These are phyloP conservation scores for Nissolia schottii DNA, from an alignment of 306 rosid genomes.

Conservation along the genomic window DNA sequence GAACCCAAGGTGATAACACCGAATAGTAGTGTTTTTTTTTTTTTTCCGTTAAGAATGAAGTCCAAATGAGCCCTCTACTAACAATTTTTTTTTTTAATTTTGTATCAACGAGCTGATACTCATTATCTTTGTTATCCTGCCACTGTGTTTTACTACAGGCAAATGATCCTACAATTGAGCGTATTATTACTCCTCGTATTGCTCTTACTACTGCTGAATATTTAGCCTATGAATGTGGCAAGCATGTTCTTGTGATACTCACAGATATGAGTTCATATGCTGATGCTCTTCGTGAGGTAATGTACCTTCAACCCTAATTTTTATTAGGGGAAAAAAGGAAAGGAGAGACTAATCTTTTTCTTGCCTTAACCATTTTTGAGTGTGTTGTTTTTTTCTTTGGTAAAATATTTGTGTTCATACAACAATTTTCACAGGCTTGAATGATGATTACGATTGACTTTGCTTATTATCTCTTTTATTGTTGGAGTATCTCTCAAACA, in stretches of 20 bases:
- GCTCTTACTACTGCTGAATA: constrained; percentile 99
- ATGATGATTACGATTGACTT: background rate
- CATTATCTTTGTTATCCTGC: constrained; percentile 12
- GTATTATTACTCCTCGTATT: constrained; percentile 98
- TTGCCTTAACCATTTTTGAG: background rate
- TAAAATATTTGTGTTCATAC: background rate
- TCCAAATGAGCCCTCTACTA: background rate
- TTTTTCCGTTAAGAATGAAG: background rate
- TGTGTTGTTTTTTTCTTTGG: background rate
- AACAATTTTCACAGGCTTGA: constrained; percentile 1
- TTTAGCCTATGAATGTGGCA: constrained; percentile 98
- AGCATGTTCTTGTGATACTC: constrained; percentile 98
- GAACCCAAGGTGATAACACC: background rate
- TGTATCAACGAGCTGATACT: background rate
- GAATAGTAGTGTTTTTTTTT: background rate
- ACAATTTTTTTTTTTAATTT: background rate
- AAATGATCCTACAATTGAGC: constrained; percentile 98
- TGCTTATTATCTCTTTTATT: background rate
- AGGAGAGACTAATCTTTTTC: background rate
- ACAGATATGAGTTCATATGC: constrained; percentile 99
- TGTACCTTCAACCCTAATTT: background rate
- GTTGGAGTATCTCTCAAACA: background rate
- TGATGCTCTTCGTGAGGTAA: constrained; percentile 99
- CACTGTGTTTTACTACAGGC: constrained; percentile 59
- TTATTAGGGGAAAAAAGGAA: background rate